Evolutionary conservation across 2,329 filamentous ascomycete species (phyloP), one percentile per base, ranked within the genome.

Genomic region (Phaeophleospora eucalypticola): DNA sequence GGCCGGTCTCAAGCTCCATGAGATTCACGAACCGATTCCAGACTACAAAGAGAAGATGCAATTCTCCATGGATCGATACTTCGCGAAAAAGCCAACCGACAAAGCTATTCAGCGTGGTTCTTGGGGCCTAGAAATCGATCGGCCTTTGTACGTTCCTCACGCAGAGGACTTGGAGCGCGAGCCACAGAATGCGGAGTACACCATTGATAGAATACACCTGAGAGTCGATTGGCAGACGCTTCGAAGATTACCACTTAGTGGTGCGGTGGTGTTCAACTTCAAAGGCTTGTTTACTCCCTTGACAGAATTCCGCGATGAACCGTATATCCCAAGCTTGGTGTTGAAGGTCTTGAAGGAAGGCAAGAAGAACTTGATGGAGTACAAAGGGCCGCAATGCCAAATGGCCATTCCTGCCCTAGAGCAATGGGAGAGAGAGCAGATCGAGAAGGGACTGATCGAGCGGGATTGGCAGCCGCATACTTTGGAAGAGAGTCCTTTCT

Each of bases 191-290:
- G 69, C 75, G 0, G 67, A 71, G 16, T 70, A 91, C 4, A 69
- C 68, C 0, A 61, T 81, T 2, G 73, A 79, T 0, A 78, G 86
- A 27, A 73, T 86, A 53, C 71, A 84, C 51, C 71, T 95, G 1
- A 79, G 89, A 3, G 87, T 93, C 1, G 89, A 95, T 65, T 94
- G 88, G 87, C 89, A 95, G 67, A 95, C 89, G 0, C 71, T 95
- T 3, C 81, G 89, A 1, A 80, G 89, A 2, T 70, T 95, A 0
- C 88, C 89, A 0, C 71, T 95, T 0, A 89, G 84, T 0, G 87
- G 80, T 0, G 84, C 78, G 0, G 72, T 95, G 1, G 79, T 89
- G 0, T 95, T 95, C 72, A 94, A 93, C 65, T 95, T 91, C 78
- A 94, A 91, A 62, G 87, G 85, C 0, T 67, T 93, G 0, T 94